Conservation (phyloP, 208 protist genomes). For the Trypanosoma cruzi region DNA sequence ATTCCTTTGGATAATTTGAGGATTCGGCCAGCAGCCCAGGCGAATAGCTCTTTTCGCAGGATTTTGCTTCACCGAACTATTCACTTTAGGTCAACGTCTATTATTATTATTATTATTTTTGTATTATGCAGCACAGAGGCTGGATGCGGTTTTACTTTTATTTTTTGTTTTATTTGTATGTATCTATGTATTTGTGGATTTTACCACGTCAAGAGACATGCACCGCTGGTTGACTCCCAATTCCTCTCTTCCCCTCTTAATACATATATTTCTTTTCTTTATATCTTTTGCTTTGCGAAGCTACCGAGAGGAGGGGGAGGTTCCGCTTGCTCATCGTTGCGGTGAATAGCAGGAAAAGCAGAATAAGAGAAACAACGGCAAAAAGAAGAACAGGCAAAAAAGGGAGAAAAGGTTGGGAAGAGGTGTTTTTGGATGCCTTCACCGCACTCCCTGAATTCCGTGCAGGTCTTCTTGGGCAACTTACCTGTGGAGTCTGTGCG, state of each 20-base stretch:
- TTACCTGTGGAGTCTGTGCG: conserved; percentile 8
- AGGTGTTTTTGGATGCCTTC: conserved; percentile 11
- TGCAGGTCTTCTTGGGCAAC: conserved; percentile 21
- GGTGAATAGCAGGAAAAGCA: background rate
- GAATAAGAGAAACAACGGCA: background rate
- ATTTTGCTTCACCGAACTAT: conserved; percentile 13
- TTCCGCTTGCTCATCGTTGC: background rate
- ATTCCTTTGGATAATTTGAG: conserved; percentile 21
- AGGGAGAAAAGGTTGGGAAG: background rate
- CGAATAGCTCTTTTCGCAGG: conserved; percentile 18
- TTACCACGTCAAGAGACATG: too few relatives aligned
- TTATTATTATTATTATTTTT: background rate
- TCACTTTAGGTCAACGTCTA: background rate
- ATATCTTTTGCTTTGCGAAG: background rate
- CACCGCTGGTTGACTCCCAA: too few relatives aligned
- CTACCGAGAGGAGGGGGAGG: background rate
- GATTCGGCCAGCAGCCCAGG: too few relatives aligned
- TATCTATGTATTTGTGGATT: too few relatives aligned
- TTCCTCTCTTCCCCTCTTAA: too few relatives aligned
- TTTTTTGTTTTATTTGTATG: background rate
- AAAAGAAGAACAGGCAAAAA: too few relatives aligned
- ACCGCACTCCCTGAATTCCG: conserved; percentile 7
- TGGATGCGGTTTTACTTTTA: background rate
- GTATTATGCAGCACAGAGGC: too few relatives aligned
- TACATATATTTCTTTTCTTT: too few relatives aligned